Evolutionary conservation across 805 yeast genomes (phyloP), one percentile per base, ranked within the genome.

Genomic region (Pichia rugopelliculosa): DNA sequence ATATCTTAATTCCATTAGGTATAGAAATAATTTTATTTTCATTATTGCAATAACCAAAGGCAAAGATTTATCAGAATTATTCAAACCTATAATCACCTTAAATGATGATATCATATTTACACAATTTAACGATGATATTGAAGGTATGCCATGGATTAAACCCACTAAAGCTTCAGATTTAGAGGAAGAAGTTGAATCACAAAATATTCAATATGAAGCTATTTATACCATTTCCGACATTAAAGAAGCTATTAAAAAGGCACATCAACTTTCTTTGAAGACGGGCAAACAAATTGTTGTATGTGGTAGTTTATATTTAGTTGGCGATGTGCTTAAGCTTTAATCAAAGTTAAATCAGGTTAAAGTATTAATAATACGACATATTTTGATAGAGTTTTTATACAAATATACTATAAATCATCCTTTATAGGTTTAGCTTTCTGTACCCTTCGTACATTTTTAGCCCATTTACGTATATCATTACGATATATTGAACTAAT

Each of bases 91-190:
- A 3, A 38, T 44, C 2, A 60, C 62, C 7, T 56, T 68, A 1
- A 59, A 64, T 0, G 96, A 89, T 56, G 62, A 67, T 3, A 75
- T 90, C 0, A 65, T 83, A 1, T 73, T 82, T 0, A 80, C 91
- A 0, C 59, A 69, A 27, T 93, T 90, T 60, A 75, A 80, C 2
- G 56, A 67, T 1, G 54, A 51, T 2, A 91, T 95, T 0, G 90
- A 83, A 13, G 84, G 87, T 0, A 93, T 93, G 99, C 96, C 98
- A 0, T 93, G 98, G 98, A 80, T 93, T 6, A 58, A 70, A 38
- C 67, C 90, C 1, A 71, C 70, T 52, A 56, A 60, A 4, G 58
- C 69, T 0, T 56, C 48, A 1, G 66, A 61, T 17, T 58, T 82
- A 33, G 50, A 49, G 43, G 46, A 15, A 9, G 45, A 42, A 50